Evolutionary conservation across 495 filamentous ascomycete species (phyloP), one percentile per base, ranked within the genome.

Genomic region (Lophiotrema nucula): DNA sequence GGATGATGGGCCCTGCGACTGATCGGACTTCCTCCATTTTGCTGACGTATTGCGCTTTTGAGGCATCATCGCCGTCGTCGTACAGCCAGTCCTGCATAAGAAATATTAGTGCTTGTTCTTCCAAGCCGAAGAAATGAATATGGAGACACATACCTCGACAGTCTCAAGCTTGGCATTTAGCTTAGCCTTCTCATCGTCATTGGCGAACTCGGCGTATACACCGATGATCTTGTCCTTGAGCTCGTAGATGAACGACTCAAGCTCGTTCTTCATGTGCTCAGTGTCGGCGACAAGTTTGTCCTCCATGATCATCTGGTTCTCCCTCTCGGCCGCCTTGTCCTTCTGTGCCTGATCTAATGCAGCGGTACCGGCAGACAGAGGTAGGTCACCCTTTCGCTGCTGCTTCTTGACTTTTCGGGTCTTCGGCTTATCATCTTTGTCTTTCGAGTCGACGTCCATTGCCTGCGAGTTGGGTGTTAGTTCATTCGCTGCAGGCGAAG

Each of bases 331-430:
- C 61, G 80, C 75, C 42, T 73, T 67, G 50, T 85, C 78, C 80
- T 88, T 95, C 70, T 76, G 70, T 13, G 73, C 53, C 47, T 81
- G 70, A 50, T 96, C 90, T 47, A 95, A 77, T 37, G 90, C 86
- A 21, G 89, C 80, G 18, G 91, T 96, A 56, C 84, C 90, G 58
- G 86, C 76, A 46, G 87, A 83, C 62, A 99, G 87, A 42, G 93
- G 90, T 47, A 99, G 81, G 58, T 97, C 95, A 63, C 93, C 93
- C 80, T 96, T 97, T 72, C 95, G 90, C 54, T 97, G 87, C 77
- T 97, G 95, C 83, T 97, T 99, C 89, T 96, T 97, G 68, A 99
- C 88, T 77, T 97, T 97, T 62, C 92, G 84, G 49, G 84, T 96
- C 88, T 96, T 96, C 67, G 90, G 89, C 74, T 89, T 89, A 58